Evolutionary conservation across 768 basidiomycete species (phyloP).

Genomic region (Rhizopogon vulgaris): DNA sequence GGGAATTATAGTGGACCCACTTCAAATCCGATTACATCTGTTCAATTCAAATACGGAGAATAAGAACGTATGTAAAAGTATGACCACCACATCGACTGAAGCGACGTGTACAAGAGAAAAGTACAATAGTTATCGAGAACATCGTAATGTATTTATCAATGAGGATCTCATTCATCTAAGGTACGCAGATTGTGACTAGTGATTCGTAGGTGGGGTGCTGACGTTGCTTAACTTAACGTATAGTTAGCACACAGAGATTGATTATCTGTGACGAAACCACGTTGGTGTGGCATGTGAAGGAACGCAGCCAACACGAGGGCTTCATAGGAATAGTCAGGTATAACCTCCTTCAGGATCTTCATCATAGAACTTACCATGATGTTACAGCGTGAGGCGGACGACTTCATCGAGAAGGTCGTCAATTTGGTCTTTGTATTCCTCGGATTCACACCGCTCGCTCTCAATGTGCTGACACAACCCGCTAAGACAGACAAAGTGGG

Average conservation of each 20-base stretch:
- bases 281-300: background rate
- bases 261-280: conserved; percentile 1
- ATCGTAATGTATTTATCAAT: background rate
- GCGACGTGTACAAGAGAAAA: too few species aligned
- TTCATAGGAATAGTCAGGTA: background rate
- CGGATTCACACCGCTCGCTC: conserved; percentile 53
- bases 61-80: background rate
- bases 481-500: conserved; percentile 46
- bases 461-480: conserved; percentile 61
- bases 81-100: background rate
- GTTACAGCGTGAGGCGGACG: conserved; percentile 7
- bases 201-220: background rate
- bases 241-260: background rate
- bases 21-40: background rate
- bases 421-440: conserved; percentile 34
- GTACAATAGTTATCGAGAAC: too few species aligned
- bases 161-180: background rate
- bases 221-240: background rate
- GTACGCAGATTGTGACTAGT: background rate
- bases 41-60: background rate
- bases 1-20: background rate
- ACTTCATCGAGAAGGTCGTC: conserved; percentile 24
- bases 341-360: background rate
- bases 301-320: conserved; percentile 2
- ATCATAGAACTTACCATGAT: conserved; percentile 8